Conservation (phyloP, 768 basidiomycete species). For the Pleurotus djamor region DNA sequence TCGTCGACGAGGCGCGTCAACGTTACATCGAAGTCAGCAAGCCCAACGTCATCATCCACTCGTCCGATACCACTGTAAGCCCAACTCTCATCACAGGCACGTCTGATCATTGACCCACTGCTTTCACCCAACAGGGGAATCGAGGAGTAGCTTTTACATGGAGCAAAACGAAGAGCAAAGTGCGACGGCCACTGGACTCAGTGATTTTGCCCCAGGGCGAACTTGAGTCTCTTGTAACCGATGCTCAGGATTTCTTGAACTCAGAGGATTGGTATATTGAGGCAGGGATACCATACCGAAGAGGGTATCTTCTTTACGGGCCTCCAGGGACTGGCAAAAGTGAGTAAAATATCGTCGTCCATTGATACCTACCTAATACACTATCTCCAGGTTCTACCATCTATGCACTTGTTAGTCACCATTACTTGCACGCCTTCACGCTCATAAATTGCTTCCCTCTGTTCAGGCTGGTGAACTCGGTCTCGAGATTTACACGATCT, state of each 20-base stretch:
- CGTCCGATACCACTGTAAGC: constrained; percentile 25
- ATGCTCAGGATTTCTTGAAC: constrained; percentile 51
- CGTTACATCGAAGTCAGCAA: constrained; percentile 37
- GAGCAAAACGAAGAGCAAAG: constrained; percentile 45
- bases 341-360: constrained; percentile 17
- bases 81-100: neutral
- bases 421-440: too few relatives aligned
- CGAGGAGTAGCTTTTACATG: constrained; percentile 36
- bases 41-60: constrained; percentile 40
- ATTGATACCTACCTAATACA: too few relatives aligned
- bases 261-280: constrained; percentile 55
- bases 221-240: constrained; percentile 42
- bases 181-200: constrained; percentile 46
- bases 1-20: constrained; percentile 40
- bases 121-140: constrained; percentile 23
- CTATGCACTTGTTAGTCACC: constrained; percentile 38
- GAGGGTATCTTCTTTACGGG: constrained; percentile 58
- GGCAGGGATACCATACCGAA: constrained; percentile 55
- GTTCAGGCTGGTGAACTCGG: constrained; percentile 58
- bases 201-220: constrained; percentile 49
- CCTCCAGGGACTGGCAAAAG: constrained; percentile 66
- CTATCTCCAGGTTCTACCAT: constrained; percentile 41
- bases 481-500: constrained; percentile 78
- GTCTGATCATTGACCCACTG: neutral
- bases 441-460: too few relatives aligned